These are phyloP conservation scores for Astragalus glycyphyllos DNA, from an alignment of 306 rosid species.

Conservation along the genomic window DNA sequence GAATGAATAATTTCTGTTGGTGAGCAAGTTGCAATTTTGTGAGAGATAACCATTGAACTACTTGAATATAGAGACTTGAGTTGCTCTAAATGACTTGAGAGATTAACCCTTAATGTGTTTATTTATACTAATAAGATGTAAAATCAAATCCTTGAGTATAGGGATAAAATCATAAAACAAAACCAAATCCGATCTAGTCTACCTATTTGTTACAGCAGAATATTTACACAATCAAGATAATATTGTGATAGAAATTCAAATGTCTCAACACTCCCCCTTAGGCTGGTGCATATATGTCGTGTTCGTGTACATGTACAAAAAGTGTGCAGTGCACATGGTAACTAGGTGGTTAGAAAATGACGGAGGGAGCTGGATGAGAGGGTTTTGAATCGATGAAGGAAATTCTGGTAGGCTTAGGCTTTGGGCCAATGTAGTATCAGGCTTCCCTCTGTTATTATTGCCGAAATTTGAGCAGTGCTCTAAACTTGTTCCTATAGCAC, in stretches of 20 bases:
- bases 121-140: no score
- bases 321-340: not conserved
- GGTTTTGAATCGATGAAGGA: not conserved
- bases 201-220: no score
- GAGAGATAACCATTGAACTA: conserved; percentile 25
- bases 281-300: not conserved
- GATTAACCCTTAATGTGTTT: no score
- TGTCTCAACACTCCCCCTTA: no score
- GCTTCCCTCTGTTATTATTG: not conserved
- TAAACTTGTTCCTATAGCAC: not conserved
- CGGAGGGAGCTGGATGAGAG: conserved; percentile 1
- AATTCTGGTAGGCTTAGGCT: conserved; percentile 10
- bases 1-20: conserved; percentile 8
- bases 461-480: conserved; percentile 17
- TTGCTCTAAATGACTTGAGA: no score
- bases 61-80: not conserved
- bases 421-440: not conserved
- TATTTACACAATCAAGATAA: no score
- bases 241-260: no score
- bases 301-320: not conserved
- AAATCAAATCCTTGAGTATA: no score
- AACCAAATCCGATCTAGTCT: no score
- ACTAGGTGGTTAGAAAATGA: not conserved
- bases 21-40: conserved; percentile 4
- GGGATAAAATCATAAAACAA: no score